Percentiles rank a stretch among this genome's conserved stretches.
Evolutionary conservation across 2,329 filamentous ascomycete species (phyloP).

Genomic region (Aspergillus terreus): DNA sequence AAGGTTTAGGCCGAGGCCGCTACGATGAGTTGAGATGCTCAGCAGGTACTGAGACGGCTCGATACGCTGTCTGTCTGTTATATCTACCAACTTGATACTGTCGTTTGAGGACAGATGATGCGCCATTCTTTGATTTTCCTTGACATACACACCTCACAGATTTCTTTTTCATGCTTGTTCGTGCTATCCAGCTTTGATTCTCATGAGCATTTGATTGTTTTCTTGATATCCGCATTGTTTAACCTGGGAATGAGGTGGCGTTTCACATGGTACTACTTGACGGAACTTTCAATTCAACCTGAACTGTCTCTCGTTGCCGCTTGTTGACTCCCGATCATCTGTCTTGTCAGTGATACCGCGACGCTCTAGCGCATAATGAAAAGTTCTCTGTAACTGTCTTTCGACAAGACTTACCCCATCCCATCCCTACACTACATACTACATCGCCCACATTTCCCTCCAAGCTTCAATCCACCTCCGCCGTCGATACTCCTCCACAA

Average conservation of each 20-base stretch:
- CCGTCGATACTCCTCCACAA: slow-evolving; percentile 9
- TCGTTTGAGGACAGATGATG: neutral
- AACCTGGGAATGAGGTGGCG: slow-evolving; percentile 2
- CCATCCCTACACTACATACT: neutral
- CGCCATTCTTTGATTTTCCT: neutral
- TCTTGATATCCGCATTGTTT: slow-evolving; percentile 9
- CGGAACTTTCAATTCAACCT: neutral
- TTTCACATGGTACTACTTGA: neutral
- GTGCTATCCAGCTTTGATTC: neutral
- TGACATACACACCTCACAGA: neutral
- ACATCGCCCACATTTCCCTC: neutral
- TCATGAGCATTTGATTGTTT: neutral
- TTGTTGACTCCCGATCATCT: neutral
- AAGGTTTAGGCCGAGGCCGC: slow-evolving; percentile 19
- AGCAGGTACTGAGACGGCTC: slow-evolving; percentile 6
- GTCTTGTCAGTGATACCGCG: neutral
- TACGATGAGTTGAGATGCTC: neutral
- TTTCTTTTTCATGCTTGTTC: neutral
- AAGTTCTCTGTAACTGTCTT: neutral
- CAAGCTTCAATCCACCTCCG: slow-evolving; percentile 1
- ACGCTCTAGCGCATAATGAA: neutral
- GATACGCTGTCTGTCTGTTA: neutral
- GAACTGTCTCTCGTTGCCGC: neutral
- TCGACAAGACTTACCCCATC: neutral
- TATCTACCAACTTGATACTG: neutral